Evolutionary conservation across 2,329 filamentous ascomycete species (phyloP).

Genomic region (Domatiomyces catenatus): DNA sequence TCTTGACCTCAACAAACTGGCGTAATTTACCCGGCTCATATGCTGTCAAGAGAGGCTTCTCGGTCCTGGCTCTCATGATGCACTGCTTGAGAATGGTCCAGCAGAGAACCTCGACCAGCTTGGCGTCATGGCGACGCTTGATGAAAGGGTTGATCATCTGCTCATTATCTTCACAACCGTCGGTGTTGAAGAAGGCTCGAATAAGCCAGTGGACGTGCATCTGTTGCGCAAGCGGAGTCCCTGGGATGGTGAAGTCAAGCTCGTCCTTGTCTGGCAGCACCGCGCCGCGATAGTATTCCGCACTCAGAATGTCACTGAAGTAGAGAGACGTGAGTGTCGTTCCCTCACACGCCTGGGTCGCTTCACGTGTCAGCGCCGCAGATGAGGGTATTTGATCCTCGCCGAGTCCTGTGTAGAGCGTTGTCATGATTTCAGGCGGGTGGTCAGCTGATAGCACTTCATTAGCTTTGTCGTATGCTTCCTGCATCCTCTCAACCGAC

Average conservation of each 20-base stretch:
- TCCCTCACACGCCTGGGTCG: neutral
- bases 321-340: neutral
- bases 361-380: neutral
- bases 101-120: constrained; percentile 19
- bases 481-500: neutral
- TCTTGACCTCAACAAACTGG: constrained; percentile 6
- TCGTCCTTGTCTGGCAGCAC: constrained; percentile 1
- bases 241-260: constrained; percentile 19
- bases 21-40: constrained; percentile 17
- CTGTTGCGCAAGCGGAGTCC: constrained; percentile 10
- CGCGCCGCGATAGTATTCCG: constrained; percentile 6
- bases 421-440: neutral
- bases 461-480: neutral
- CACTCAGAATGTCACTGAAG: neutral
- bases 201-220: constrained; percentile 20
- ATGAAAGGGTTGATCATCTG: constrained; percentile 22
- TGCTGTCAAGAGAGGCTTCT: constrained; percentile 15
- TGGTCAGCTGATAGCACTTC: neutral
- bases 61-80: constrained; percentile 16
- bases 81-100: constrained; percentile 23
- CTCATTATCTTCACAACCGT: constrained; percentile 19
- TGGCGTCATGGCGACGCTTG: constrained; percentile 15
- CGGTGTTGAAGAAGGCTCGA: constrained; percentile 21
- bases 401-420: neutral
- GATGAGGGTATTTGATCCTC: neutral